A percentile compares a stretch with the other conserved stretches of the same genome.
Conservation (phyloP, 2,329 filamentous ascomycete genomes). For the Alternaria viburni region DNA sequence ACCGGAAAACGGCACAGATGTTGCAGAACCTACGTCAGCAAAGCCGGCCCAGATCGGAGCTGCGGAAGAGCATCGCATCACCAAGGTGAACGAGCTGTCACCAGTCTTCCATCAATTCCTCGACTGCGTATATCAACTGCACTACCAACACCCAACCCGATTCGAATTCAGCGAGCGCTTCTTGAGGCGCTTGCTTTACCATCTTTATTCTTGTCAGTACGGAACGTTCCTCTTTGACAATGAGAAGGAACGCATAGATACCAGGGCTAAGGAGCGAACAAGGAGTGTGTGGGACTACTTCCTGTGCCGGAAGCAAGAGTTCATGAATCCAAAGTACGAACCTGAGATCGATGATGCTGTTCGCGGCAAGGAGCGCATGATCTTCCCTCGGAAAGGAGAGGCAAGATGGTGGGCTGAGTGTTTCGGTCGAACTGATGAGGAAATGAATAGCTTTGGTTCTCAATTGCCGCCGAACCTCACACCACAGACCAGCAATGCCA, state of each 20-base stretch:
- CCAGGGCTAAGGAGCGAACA: slow-evolving; percentile 71
- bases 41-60: slow-evolving; percentile 47
- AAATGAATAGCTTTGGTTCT: slow-evolving; percentile 77
- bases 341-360: slow-evolving; percentile 76
- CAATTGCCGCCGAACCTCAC: slow-evolving; percentile 33
- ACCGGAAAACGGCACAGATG: slow-evolving; percentile 56
- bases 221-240: slow-evolving; percentile 96
- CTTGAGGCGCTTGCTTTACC: slow-evolving; percentile 84
- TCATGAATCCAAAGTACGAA: slow-evolving; percentile 82
- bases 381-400: slow-evolving; percentile 78
- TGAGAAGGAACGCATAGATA: slow-evolving; percentile 83
- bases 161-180: slow-evolving; percentile 99
- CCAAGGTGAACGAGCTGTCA: slow-evolving; percentile 86
- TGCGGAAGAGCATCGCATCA: slow-evolving; percentile 69
- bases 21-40: slow-evolving; percentile 47
- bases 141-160: slow-evolving; percentile 82
- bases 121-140: slow-evolving; percentile 88
- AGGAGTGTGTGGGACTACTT: slow-evolving; percentile 97
- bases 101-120: slow-evolving; percentile 98
- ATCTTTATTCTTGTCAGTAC: slow-evolving; percentile 94
- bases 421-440: slow-evolving; percentile 84
- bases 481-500: slow-evolving; percentile 35
- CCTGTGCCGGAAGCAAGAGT: slow-evolving; percentile 78
- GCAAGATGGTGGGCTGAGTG: slow-evolving; percentile 93
- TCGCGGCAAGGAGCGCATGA: slow-evolving; percentile 79